Conservation (phyloP, 1,139 yeast genomes). For the Arxiozyma bovina region DNA sequence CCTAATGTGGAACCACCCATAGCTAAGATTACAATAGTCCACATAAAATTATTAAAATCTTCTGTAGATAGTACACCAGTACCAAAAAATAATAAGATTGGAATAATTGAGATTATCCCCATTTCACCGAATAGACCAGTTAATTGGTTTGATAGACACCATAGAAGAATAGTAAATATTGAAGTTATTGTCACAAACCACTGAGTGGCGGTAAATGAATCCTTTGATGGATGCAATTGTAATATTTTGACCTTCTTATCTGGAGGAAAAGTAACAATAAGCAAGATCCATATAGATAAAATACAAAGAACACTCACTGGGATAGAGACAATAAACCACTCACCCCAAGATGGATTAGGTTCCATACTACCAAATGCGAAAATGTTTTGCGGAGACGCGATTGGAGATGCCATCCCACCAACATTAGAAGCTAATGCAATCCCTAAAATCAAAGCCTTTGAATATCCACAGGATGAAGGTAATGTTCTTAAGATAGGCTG, state of each 20-base stretch:
- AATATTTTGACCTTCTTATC: slow-evolving; percentile 44
- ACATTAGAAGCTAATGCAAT: slow-evolving; percentile 86
- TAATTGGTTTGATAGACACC: slow-evolving; percentile 75
- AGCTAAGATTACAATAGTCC: slow-evolving; percentile 88
- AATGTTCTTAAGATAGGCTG: slow-evolving; percentile 79
- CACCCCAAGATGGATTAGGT: slow-evolving; percentile 90
- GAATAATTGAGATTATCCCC: slow-evolving; percentile 81
- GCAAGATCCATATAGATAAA: slow-evolving; percentile 59
- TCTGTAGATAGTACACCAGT: slow-evolving; percentile 75
- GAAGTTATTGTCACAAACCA: slow-evolving; percentile 61
- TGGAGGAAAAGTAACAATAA: slow-evolving; percentile 61
- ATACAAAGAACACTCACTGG: slow-evolving; percentile 65
- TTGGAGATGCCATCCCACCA: slow-evolving; percentile 96
- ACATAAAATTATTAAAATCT: slow-evolving; percentile 85
- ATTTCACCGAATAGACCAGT: slow-evolving; percentile 72
- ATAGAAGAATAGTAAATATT: slow-evolving; percentile 59
- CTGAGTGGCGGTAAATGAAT: slow-evolving; percentile 64
- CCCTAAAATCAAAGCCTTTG: slow-evolving; percentile 77
- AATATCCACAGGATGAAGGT: slow-evolving; percentile 69
- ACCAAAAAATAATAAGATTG: slow-evolving; percentile 78
- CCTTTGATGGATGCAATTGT: slow-evolving; percentile 56
- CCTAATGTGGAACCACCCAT: slow-evolving; percentile 97
- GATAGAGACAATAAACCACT: slow-evolving; percentile 81
- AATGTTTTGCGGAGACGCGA: slow-evolving; percentile 91
- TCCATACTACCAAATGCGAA: slow-evolving; percentile 80